A percentile compares a stretch with the other conserved stretches of the same genome.
phyloP scores from a whole-genome alignment of 805 yeast species.

The Henningerozyma blattae region DNA sequence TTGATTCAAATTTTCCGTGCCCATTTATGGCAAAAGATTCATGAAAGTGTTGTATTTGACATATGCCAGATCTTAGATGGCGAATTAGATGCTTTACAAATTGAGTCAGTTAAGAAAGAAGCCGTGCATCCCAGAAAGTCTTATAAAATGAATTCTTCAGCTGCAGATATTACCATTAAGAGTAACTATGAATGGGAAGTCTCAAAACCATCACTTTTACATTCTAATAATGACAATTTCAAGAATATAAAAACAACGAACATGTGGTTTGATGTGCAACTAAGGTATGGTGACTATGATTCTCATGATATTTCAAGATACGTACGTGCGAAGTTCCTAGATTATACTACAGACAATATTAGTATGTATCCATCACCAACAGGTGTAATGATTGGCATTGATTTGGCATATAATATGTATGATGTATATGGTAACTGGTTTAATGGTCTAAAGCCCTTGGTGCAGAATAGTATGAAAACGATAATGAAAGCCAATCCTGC shows the following conservation, averaged over 20 bases:
- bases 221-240: constrained; percentile 56
- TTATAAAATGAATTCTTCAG: constrained; percentile 90
- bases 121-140: constrained; percentile 96
- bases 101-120: constrained; percentile 79
- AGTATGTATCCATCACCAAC: constrained; percentile 88
- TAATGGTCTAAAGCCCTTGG: constrained; percentile 80
- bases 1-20: constrained; percentile 94
- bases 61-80: constrained; percentile 84
- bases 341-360: constrained; percentile 78
- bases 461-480: constrained; percentile 86
- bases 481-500: constrained; percentile 95
- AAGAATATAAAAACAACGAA: constrained; percentile 49
- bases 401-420: constrained; percentile 88
- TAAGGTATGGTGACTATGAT: constrained; percentile 94
- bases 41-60: constrained; percentile 89
- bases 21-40: constrained; percentile 98
- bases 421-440: constrained; percentile 98
- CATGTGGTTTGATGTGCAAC: constrained; percentile 91
- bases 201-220: constrained; percentile 66
- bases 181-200: constrained; percentile 77
- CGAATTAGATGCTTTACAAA: constrained; percentile 70
- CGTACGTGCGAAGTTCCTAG: constrained; percentile 83
- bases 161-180: constrained; percentile 76
- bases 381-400: constrained; percentile 83
- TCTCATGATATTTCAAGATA: constrained; percentile 94